phyloP scores from a whole-genome alignment of 164 flowering plant genomes.

The Santalum album region DNA sequence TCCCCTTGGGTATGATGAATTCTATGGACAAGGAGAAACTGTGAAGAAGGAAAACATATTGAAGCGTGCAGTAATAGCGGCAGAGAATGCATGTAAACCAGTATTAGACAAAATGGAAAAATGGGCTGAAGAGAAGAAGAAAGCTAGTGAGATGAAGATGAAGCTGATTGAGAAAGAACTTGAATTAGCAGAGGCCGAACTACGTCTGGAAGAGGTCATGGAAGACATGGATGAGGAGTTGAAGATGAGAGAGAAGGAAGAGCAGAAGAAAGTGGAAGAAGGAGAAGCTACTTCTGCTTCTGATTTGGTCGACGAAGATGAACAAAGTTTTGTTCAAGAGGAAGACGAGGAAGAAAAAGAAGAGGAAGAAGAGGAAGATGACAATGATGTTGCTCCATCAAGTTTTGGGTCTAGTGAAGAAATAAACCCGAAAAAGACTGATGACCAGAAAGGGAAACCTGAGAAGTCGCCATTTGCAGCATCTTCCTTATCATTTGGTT shows the following conservation, averaged over 20 bases:
- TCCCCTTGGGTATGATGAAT: conserved; percentile 88
- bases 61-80: conserved; percentile 21
- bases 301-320: conserved; percentile 16
- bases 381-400: conserved; percentile 33
- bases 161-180: conserved; percentile 51
- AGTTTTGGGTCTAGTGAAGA: conserved; percentile 60
- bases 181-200: conserved; percentile 64
- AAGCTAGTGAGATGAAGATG: conserved; percentile 38
- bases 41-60: conserved; percentile 22
- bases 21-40: conserved; percentile 40
- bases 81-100: conserved; percentile 34
- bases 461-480: conserved; percentile 64
- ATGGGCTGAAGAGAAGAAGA: conserved; percentile 69
- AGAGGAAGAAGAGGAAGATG: conserved; percentile 45
- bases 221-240: conserved; percentile 67
- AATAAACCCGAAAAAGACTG: conserved; percentile 22
- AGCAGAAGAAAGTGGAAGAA: conserved; percentile 43
- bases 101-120: conserved; percentile 39
- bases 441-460: conserved; percentile 29
- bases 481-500: conserved; percentile 56
- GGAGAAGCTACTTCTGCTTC: conserved; percentile 1
- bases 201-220: conserved; percentile 51
- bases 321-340: conserved; percentile 16
- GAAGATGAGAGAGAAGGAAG: conserved; percentile 52
- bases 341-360: conserved; percentile 20